Base-by-base conservation (phyloP, 2,329 filamentous ascomycete genomes). In the Epichloe sylvatica region DNA sequence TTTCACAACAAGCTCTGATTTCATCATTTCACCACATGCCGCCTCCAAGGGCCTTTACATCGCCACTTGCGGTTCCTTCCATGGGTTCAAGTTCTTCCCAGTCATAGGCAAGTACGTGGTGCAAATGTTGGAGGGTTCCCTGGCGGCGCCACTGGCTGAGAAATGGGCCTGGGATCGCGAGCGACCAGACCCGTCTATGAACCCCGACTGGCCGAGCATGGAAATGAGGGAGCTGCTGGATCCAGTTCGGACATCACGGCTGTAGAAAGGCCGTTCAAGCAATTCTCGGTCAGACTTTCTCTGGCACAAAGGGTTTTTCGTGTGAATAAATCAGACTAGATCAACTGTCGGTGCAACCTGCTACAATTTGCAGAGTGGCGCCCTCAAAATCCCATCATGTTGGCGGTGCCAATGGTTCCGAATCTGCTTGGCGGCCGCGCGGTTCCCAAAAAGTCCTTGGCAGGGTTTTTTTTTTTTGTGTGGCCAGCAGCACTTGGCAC, bases 41-140 rank as follows among this genome's bases (percentile, higher is more conserved):
- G 68, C 66, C 34, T 74, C 58, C 19, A 60, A 60, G 45, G 78
- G 78, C 21, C 64, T 85, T 0, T 83, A 76, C 55, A 57, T 86
- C 2, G 81, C 80, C 0, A 78, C 77, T 0, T 80, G 78, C 12
- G 81, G 81, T 6, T 83, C 79, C 0, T 82, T 83, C 56, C 81
- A 85, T 62, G 75, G 77, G 15, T 84, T 73, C 69, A 84, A 84
- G 62, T 83, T 85, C 62, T 72, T 84, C 51, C 81, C 81, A 0
- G 73, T 77, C 3, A 72, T 83, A 25, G 80, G 81, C 4, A 76
- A 74, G 55, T 84, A 84, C 55, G 69, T 81, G 30, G 60, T 72
- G n/a, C 71, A 77, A 56, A 75, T 75, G 79, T 63, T 70, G 30
- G 73, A 72, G 55, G 72, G 63, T 12, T 54, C 62, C 13, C 60